Conservation (phyloP, 495 filamentous ascomycete genomes). For the Penicillium dipodomyicola region DNA sequence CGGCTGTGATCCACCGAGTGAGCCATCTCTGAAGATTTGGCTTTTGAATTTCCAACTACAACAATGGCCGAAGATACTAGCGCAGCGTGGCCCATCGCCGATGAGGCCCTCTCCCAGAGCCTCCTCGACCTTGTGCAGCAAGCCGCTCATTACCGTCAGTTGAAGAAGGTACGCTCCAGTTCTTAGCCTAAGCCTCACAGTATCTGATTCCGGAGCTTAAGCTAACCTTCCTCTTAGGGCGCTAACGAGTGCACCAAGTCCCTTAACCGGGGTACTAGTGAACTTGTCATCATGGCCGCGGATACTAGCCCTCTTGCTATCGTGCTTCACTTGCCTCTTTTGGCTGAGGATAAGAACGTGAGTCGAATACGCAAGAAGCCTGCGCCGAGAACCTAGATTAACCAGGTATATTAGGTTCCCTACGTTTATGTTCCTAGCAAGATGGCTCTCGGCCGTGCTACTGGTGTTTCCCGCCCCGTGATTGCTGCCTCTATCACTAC, state of each 20-base stretch:
- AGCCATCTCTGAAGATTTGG: constrained; percentile 36
- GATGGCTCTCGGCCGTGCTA: constrained; percentile 71
- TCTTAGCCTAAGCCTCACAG: no score
- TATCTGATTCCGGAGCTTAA: no score
- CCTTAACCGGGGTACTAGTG: constrained; percentile 56
- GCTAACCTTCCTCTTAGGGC: no score
- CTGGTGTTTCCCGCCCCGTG: constrained; percentile 78
- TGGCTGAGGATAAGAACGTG: constrained; percentile 82
- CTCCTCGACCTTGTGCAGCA: constrained; percentile 88
- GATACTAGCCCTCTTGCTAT: constrained; percentile 70
- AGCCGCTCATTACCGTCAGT: constrained; percentile 75
- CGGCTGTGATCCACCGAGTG: constrained; percentile 48
- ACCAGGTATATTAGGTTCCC: constrained; percentile 38
- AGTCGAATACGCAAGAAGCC: background rate
- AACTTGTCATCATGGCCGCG: constrained; percentile 57
- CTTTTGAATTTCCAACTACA: constrained; percentile 17
- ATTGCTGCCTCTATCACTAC: constrained; percentile 76
- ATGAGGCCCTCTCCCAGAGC: constrained; percentile 71
- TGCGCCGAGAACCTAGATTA: background rate
- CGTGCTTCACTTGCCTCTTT: constrained; percentile 85
- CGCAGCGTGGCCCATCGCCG: constrained; percentile 85
- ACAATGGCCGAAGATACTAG: constrained; percentile 43
- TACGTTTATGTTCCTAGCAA: constrained; percentile 61
- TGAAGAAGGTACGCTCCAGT: constrained; percentile 60
- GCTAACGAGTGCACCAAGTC: constrained; percentile 64